A percentile compares a stretch with the other conserved stretches of the same genome.
Evolutionary conservation across 1,284 basidiomycete species (phyloP).

Genomic region (Serendipita sp.): DNA sequence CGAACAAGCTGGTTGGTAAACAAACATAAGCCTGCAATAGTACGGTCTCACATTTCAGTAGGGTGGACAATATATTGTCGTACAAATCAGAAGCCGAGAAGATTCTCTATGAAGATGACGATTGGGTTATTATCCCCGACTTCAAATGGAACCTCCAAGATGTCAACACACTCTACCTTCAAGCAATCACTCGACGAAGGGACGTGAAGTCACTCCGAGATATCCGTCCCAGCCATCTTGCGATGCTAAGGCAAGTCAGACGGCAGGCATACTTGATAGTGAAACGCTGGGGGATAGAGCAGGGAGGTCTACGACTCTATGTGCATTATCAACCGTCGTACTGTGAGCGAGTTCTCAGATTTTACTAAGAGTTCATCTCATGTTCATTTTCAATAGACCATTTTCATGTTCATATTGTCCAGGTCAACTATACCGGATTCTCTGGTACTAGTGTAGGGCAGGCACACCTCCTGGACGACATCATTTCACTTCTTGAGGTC

Average conservation of each 20-base stretch:
- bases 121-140: constrained; percentile 77
- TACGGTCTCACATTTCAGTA: constrained; percentile 19
- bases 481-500: constrained; percentile 68
- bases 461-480: constrained; percentile 84
- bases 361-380: neutral
- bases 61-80: constrained; percentile 78
- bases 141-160: constrained; percentile 83
- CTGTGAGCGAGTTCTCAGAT: constrained; percentile 42
- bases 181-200: constrained; percentile 48
- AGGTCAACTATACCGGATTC: constrained; percentile 49
- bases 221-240: constrained; percentile 45
- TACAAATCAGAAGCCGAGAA: constrained; percentile 71
- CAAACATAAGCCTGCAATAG: neutral
- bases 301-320: constrained; percentile 60
- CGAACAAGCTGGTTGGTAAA: constrained; percentile 64
- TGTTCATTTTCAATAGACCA: constrained; percentile 45
- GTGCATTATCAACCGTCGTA: constrained; percentile 95
- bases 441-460: constrained; percentile 76
- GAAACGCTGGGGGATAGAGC: constrained; percentile 44
- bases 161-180: constrained; percentile 54
- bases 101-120: constrained; percentile 50
- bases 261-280: constrained; percentile 38
- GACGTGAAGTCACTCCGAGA: constrained; percentile 58
- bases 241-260: constrained; percentile 55
- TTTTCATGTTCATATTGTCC: constrained; percentile 89